A percentile compares a stretch with the other conserved stretches of the same genome.
Evolutionary conservation across 495 filamentous ascomycete genomes (phyloP).

Genomic region (Penicillium diatomitis): DNA sequence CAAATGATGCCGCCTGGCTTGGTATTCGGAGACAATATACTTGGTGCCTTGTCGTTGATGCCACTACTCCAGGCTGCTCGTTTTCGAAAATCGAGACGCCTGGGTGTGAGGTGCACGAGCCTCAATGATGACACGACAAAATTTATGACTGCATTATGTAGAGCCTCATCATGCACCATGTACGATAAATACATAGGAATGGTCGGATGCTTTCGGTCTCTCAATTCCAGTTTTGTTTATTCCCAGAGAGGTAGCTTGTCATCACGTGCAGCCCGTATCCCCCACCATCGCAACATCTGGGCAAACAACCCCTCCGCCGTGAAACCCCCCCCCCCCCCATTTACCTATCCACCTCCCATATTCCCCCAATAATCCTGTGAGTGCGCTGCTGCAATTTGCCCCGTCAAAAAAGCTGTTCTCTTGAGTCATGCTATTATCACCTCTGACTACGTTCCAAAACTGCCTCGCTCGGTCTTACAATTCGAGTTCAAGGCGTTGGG

Average conservation of each 20-base stretch:
- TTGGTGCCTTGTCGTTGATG: too few relatives aligned
- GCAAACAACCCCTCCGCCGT: slow-evolving; percentile 32
- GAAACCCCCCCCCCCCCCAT: slow-evolving; percentile 28
- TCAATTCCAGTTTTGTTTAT: slow-evolving; percentile 8
- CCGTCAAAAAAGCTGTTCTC: slow-evolving; percentile 11
- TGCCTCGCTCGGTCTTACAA: neutral
- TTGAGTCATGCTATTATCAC: neutral
- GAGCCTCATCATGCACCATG: neutral
- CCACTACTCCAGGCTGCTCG: too few relatives aligned
- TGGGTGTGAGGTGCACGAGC: too few relatives aligned
- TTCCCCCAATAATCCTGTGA: slow-evolving; percentile 19
- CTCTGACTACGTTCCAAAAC: neutral
- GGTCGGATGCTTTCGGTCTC: neutral
- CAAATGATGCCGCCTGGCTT: too few relatives aligned
- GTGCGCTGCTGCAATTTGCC: slow-evolving; percentile 8
- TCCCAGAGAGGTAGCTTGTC: slow-evolving; percentile 6
- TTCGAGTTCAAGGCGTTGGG: neutral
- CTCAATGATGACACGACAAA: too few relatives aligned
- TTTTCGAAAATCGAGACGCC: too few relatives aligned
- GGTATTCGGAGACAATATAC: too few relatives aligned
- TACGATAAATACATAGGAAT: neutral
- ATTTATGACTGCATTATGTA: neutral
- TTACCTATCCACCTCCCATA: slow-evolving; percentile 18
- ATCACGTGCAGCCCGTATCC: slow-evolving; percentile 25
- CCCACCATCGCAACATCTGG: slow-evolving; percentile 29